A percentile compares a stretch with the other conserved stretches of the same genome.
These are phyloP conservation scores for Eucalyptus tenuipes DNA, from an alignment of 345 rosid genomes.

Conservation along the genomic window DNA sequence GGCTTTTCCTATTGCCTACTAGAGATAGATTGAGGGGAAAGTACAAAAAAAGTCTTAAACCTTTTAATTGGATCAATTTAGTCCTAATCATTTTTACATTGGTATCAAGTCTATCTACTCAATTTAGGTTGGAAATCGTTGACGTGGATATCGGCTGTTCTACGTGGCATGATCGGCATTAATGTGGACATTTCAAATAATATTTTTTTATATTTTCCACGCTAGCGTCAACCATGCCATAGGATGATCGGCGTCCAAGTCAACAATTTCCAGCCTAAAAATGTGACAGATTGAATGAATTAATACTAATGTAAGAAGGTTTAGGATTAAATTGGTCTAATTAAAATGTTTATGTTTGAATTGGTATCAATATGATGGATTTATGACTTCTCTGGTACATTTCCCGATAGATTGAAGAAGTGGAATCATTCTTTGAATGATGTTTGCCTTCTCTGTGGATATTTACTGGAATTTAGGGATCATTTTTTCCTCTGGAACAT, in stretches of 20 bases:
- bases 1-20: not conserved
- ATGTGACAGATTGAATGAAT: too few species aligned
- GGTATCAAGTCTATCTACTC: fast-evolving
- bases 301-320: too few species aligned
- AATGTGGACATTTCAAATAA: too few species aligned
- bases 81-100: too few species aligned
- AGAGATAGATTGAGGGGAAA: not conserved
- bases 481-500: not conserved
- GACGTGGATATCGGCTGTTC: fast-evolving
- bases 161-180: fast-evolving
- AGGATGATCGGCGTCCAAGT: fast-evolving
- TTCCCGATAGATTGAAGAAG: not conserved
- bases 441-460: not conserved
- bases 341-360: not conserved
- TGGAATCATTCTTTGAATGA: not conserved
- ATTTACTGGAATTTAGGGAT: not conserved
- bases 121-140: too few species aligned
- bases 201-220: too few species aligned
- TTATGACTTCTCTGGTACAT: not conserved
- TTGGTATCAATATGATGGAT: fast-evolving
- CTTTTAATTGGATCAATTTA: not conserved
- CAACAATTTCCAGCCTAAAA: too few species aligned
- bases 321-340: too few species aligned
- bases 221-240: too few species aligned
- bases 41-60: too few species aligned